These are phyloP conservation scores for Theobroma grandiflorum DNA, from an alignment of 441 rosid genomes.

Conservation along the genomic window DNA sequence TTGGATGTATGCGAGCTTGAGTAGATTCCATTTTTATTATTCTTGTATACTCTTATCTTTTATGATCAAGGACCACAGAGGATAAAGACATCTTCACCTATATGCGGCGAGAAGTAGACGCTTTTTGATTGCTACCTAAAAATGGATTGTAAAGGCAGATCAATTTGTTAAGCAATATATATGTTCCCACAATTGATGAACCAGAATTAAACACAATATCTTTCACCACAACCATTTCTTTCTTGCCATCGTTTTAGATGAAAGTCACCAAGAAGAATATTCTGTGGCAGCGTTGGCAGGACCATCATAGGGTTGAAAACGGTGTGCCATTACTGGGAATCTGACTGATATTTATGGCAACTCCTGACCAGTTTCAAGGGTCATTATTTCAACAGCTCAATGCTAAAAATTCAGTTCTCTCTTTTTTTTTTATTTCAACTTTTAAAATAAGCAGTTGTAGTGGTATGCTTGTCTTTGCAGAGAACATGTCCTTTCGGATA, in stretches of 20 bases:
- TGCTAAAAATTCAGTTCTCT: background rate
- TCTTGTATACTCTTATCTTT: background rate
- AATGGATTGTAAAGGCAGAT: conserved; percentile 19
- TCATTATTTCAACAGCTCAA: conserved; percentile 28
- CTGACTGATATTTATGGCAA: conserved; percentile 14
- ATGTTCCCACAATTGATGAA: conserved; percentile 42
- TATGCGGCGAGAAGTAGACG: conserved; percentile 42
- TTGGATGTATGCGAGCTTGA: background rate
- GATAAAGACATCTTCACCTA: background rate
- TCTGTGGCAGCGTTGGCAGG: background rate
- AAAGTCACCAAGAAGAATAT: conserved; percentile 26
- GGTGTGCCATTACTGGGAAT: conserved; percentile 25
- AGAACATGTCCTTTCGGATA: background rate
- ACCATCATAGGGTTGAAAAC: background rate
- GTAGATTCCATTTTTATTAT: background rate
- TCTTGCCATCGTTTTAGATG: background rate
- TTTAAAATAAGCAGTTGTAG: background rate
- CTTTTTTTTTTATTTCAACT: background rate
- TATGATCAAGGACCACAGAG: background rate
- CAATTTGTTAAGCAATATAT: conserved; percentile 9
- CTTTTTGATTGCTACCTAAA: background rate
- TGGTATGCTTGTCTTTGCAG: background rate
- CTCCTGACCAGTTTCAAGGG: conserved; percentile 20
- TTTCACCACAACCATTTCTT: background rate
- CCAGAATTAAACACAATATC: conserved; percentile 28